Evolutionary conservation across 2,329 filamentous ascomycete genomes (phyloP).

Genomic region (Neoascochyta sp.): DNA sequence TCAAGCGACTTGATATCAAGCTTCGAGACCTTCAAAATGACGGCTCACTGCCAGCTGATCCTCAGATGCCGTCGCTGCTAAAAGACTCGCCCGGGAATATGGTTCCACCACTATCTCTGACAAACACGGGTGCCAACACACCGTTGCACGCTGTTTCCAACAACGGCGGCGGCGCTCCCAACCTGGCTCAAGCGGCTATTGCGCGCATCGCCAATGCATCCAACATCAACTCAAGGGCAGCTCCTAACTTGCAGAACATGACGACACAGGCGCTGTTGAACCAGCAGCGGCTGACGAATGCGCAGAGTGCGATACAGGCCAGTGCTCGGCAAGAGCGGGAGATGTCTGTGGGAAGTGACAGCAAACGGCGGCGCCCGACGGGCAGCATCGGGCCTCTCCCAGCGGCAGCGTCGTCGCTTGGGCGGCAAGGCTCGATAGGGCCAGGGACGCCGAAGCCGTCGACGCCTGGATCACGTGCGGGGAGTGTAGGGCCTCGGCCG

Average conservation of each 20-base stretch:
- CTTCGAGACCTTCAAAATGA: slow-evolving; percentile 58
- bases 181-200: slow-evolving; percentile 50
- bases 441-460: slow-evolving; percentile 60
- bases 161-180: slow-evolving; percentile 53
- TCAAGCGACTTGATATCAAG: slow-evolving; percentile 61
- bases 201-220: slow-evolving; percentile 37
- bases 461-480: slow-evolving; percentile 55
- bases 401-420: slow-evolving; percentile 52
- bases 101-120: slow-evolving; percentile 47
- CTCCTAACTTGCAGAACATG: slow-evolving; percentile 36
- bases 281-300: slow-evolving; percentile 35
- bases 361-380: slow-evolving; percentile 58
- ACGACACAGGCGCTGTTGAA: slow-evolving; percentile 37
- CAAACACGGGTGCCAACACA: slow-evolving; percentile 44
- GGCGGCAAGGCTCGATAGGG: slow-evolving; percentile 58
- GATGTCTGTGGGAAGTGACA: slow-evolving; percentile 53
- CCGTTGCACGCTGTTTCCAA: slow-evolving; percentile 55
- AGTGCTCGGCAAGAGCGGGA: slow-evolving; percentile 47
- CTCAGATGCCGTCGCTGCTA: slow-evolving; percentile 58
- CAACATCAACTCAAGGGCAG: slow-evolving; percentile 26
- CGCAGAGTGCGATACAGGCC: slow-evolving; percentile 31
- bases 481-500: slow-evolving; percentile 54
- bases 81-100: slow-evolving; percentile 47
- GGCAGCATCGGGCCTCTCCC: slow-evolving; percentile 52
- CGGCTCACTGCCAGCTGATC: slow-evolving; percentile 57